Evolutionary conservation across 1,284 basidiomycete genomes (phyloP), one percentile per base, ranked within the genome.

Genomic region (Sanghuangporus baumii): DNA sequence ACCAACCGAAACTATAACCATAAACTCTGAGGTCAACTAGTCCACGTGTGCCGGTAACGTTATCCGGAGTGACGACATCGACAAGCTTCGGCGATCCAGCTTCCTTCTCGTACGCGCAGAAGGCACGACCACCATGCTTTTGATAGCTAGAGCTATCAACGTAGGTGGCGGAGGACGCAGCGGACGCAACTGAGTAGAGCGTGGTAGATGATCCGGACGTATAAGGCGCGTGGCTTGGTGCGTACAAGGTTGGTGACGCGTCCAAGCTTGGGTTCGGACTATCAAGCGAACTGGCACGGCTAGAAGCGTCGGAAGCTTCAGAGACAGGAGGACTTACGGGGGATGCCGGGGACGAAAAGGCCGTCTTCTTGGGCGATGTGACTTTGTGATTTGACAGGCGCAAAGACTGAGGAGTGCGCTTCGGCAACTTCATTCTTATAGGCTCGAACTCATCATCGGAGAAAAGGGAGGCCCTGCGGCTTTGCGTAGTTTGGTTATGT

Each of bases 401-500:
- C 14, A 47, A 11, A 43, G 59, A 5, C n/a, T 18, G n/a, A 20
- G 50, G 37, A 23, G 38, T 14, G 14, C 59, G 59, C 40, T 60
- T 43, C 38, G 59, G 48, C 6, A 60, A 12, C 7, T 34, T 36
- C 56, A 62, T 58, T 37, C 50, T 40, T n/a, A 62, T 62, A 4
- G 61, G 40, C 23, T 57, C 38, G 23, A 58, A 62, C 31, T 62
- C 61, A 51, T 62, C 61, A 23, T 62, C 50, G 8, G 61, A 46
- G 36, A 58, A 47, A 37, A 62, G 50, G 4, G 60, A 61, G n/a
- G 51, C 31, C 46, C 41, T 61, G 46, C 55, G 41, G n/a, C 31
- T 34, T 11, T 20, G 46, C 11, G 4, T 16, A 23, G 34, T 2
- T 58, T 16, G 16, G 1, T 46, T 46, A 18, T 46, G 43, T 4